Conservation (phyloP, 208 protist genomes). For the Jaenimonas drosophilae region DNA sequence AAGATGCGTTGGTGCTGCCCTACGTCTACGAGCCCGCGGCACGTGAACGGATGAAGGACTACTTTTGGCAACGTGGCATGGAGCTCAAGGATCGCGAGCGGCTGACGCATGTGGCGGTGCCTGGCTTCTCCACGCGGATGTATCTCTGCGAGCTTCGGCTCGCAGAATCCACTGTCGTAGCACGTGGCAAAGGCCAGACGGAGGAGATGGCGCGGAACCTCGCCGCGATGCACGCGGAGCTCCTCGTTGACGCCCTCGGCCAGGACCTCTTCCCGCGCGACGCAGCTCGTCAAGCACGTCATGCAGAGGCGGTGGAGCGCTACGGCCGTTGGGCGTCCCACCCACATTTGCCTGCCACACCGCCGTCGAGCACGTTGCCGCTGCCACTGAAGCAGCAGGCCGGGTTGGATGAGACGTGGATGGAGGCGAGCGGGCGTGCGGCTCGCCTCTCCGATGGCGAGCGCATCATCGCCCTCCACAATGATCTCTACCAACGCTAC, state of each 20-base stretch:
- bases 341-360: slow-evolving; percentile 3
- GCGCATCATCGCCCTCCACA: slow-evolving; percentile 40
- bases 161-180: slow-evolving; percentile 10
- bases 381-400: slow-evolving; percentile 66
- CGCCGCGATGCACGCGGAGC: slow-evolving; percentile 75
- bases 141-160: slow-evolving; percentile 47
- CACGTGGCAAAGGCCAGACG: slow-evolving; percentile 44
- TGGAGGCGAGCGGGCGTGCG: slow-evolving; percentile 19
- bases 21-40: slow-evolving; percentile 54
- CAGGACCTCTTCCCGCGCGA: slow-evolving; percentile 49
- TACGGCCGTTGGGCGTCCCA: slow-evolving; percentile 71
- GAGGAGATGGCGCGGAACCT: slow-evolving; percentile 46
- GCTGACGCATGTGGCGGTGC: slow-evolving; percentile 15
- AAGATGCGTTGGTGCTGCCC: slow-evolving; percentile 56
- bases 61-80: slow-evolving; percentile 45
- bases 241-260: slow-evolving; percentile 60
- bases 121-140: slow-evolving; percentile 28
- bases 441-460: slow-evolving; percentile 21
- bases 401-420: slow-evolving; percentile 56
- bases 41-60: slow-evolving; percentile 35
- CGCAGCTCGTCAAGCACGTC: slow-evolving; percentile 28
- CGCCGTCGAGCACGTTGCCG: slow-evolving; percentile 30
- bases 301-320: slow-evolving; percentile 35
- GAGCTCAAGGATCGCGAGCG: slow-evolving; percentile 22
- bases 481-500: slow-evolving; percentile 31